Evolutionary conservation across 768 basidiomycete genomes (phyloP).

Genomic region (Leucocoprinus sp.): DNA sequence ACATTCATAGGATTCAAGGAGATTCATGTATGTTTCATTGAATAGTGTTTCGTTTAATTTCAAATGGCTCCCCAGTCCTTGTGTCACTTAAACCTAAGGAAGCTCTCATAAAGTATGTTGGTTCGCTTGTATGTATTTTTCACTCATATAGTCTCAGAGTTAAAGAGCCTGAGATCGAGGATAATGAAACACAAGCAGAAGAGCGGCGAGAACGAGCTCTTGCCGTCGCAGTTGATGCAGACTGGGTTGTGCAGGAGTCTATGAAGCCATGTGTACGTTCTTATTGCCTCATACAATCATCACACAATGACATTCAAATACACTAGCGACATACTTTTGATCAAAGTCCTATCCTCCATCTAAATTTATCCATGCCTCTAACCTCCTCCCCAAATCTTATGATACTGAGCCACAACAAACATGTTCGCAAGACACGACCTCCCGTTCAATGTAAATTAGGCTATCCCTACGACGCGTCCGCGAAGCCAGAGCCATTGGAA

Average conservation of each 20-base stretch:
- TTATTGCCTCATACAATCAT: too few relatives aligned
- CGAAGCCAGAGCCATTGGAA: slow-evolving; percentile 7
- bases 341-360: neutral
- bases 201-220: slow-evolving; percentile 31
- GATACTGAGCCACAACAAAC: slow-evolving; percentile 23
- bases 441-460: slow-evolving; percentile 23
- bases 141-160: too few relatives aligned
- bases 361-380: slow-evolving; percentile 1
- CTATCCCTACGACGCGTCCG: slow-evolving; percentile 25
- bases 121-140: too few relatives aligned
- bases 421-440: slow-evolving; percentile 32
- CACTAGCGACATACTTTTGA: slow-evolving; percentile 4
- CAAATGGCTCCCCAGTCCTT: slow-evolving; percentile 27
- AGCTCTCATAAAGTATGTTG: slow-evolving; percentile 28
- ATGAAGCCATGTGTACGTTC: slow-evolving; percentile 14
- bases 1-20: neutral
- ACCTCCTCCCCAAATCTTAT: slow-evolving; percentile 19
- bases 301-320: too few relatives aligned
- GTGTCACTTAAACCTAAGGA: slow-evolving; percentile 36
- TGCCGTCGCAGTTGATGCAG: slow-evolving; percentile 31
- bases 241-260: slow-evolving; percentile 21
- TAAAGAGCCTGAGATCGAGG: slow-evolving; percentile 42
- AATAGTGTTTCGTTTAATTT: slow-evolving; percentile 44
- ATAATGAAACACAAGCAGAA: slow-evolving; percentile 33
- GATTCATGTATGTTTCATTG: slow-evolving; percentile 6